Base-by-base conservation (phyloP, 495 filamentous ascomycete genomes). In the Aspergillus bertholletiae region DNA sequence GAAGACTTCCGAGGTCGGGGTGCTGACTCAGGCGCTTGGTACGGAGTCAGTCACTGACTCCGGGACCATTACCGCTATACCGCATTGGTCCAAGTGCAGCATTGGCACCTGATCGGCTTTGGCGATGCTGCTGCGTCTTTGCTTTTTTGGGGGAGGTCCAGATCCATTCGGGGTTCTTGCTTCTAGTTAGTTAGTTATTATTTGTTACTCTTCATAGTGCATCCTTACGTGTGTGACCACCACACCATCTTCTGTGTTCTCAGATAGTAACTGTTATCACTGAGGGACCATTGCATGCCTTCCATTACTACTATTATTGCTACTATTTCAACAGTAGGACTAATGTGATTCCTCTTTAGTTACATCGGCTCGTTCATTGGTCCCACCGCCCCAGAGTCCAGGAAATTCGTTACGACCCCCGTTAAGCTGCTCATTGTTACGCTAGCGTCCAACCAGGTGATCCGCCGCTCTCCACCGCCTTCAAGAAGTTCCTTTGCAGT, bases 1-100 rank as follows among this genome's bases (percentile, higher is more conserved):
- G 8, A 28, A 46, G 48, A 53, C 34, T 58, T 62, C 66, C 63
- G 64, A 68, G 61, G 59, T 67, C 63, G 65, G 67, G 58, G 48
- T 46, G 69, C 67, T 72, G 71, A 72, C 58, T 72, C 67, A 71
- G 48, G 37, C 6, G 8, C 9, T 22, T 6, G 7, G 39, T 21
- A 43, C 39, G 39, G 39, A 43, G 18, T 43, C n/a, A 43, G 18
- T 20, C 39, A 43, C 39, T 43, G 39, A 43, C 39, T 43, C 39
- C 39, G 18, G 18, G n/a, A 37, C 13, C 15, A 30, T 8, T 53
- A 53, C 55, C 50, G 39, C 58, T 53, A 55, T n/a, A 15, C 63
- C 35, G 7, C 0, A 18, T 28, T 44, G 22, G 60, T 51, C 12
- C 18, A 57, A 59, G 58, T 23, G 44, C 18, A 2, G 34, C 34